Evolutionary conservation across 176 grass and related monocot genomes (phyloP), one percentile per base, ranked within the genome.

Genomic region (Melocanna baccifera): DNA sequence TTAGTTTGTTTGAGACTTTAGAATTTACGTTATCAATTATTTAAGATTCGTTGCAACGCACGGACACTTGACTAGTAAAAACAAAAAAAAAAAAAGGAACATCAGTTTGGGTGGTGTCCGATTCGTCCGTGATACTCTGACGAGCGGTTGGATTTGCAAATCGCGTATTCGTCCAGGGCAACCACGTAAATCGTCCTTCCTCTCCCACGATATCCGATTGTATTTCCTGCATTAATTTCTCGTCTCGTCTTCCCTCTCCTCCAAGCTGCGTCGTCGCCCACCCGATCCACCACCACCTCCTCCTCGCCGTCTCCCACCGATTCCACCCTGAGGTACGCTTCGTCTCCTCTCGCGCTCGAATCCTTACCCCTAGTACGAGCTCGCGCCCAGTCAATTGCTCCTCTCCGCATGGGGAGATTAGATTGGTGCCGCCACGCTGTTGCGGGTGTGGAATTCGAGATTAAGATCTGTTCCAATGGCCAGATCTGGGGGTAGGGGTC

Each of bases 271-370:
- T 87, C 76, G 79, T 85, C 40, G 68, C 88, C 84, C 75, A 83
- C 76, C 74, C 73, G 74, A 86, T 92, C 76, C 80, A 70, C 28
- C 84, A 28, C n/a, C 70, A 48, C 62, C 56, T 1, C 41, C 69
- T 67, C 76, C 79, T 23, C 23, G 81, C 52, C 79, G 71, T 53
- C 87, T 82, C 73, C 69, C 86, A 57, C 73, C 62, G 55, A 20
- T 63, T 45, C 70, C 75, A 66, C 82, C 87, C 81, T 32, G 65
- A 93, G 91, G 91, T 93, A 81, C 30, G 80, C 23, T 37, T 37
- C 41, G 2, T 36, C 15, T 20, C 9, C 3, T 15, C 77, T 81
- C 29, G 18, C 3, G 6, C 34, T 23, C 34, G 6, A 43, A 5
- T 5, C 51, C 12, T 4, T 28, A 0, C 26, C 20, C 22, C 40